Percentiles rank a stretch among this genome's conserved stretches.
Conservation (phyloP, 331 rosid species). For the Ulmus americana region DNA sequence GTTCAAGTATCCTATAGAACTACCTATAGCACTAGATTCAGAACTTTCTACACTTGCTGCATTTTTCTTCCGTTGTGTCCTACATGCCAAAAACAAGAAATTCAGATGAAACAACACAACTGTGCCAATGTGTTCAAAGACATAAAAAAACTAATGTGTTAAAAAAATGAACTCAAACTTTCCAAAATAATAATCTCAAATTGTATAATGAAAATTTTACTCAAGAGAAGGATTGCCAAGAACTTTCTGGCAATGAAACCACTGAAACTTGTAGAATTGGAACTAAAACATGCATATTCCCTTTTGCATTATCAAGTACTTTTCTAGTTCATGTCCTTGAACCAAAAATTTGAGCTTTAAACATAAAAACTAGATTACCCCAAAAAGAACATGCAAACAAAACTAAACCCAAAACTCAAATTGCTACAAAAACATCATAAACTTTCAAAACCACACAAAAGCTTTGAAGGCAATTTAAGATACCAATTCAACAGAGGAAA, state of each 20-base stretch:
- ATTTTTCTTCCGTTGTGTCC: slow-evolving; percentile 93
- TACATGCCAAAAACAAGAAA: slow-evolving; percentile 31
- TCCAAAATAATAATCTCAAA: neutral
- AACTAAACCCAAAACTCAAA: neutral
- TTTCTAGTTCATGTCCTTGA: neutral
- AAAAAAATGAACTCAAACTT: slow-evolving; percentile 3
- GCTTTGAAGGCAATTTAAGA: neutral
- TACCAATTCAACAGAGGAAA: neutral
- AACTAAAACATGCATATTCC: neutral
- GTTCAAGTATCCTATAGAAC: slow-evolving; percentile 11
- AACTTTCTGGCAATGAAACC: neutral
- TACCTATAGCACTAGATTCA: slow-evolving; percentile 75
- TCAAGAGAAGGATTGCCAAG: neutral
- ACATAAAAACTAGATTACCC: no score
- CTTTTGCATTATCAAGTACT: neutral
- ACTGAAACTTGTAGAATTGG: neutral
- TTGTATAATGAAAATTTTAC: neutral
- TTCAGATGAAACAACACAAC: slow-evolving; percentile 10
- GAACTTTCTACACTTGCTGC: slow-evolving; percentile 73
- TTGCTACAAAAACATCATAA: neutral
- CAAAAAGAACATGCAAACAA: neutral
- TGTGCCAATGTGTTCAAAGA: slow-evolving; percentile 1
- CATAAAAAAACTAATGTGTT: neutral
- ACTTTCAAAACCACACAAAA: neutral
- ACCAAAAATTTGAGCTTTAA: neutral